A percentile compares a stretch with the other conserved stretches of the same genome.
These are phyloP conservation scores for Botryobasidium botryosum DNA, from an alignment of 768 basidiomycete genomes.

Conservation along the genomic window DNA sequence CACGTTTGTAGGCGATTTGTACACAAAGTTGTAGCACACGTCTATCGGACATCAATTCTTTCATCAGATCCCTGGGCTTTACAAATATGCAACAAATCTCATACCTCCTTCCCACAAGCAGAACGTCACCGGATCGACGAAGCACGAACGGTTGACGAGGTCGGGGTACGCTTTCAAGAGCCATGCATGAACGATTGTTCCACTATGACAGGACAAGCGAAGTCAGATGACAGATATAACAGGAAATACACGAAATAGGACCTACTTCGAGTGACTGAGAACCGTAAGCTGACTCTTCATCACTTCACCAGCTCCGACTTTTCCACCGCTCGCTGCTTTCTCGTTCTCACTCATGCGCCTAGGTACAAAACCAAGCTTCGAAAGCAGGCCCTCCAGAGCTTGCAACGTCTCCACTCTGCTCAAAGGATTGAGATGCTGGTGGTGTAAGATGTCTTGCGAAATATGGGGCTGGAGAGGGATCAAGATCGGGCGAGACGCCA, in stretches of 20 bases:
- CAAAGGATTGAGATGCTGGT: slow-evolving; percentile 52
- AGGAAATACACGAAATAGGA: slow-evolving; percentile 2
- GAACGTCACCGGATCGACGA: slow-evolving; percentile 81
- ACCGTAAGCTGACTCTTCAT: slow-evolving; percentile 43
- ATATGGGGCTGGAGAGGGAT: slow-evolving; percentile 72
- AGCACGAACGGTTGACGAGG: slow-evolving; percentile 59
- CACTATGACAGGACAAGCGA: slow-evolving; percentile 25
- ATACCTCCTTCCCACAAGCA: slow-evolving; percentile 88
- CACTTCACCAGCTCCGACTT: slow-evolving; percentile 27
- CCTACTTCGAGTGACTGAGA: slow-evolving; percentile 79
- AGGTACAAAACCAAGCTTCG: slow-evolving; percentile 36
- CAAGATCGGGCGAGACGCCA: slow-evolving; percentile 56
- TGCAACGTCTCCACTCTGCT: slow-evolving; percentile 40
- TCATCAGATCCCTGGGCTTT: background rate
- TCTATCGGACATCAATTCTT: slow-evolving; percentile 29
- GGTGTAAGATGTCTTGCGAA: slow-evolving; percentile 72
- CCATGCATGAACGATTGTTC: slow-evolving; percentile 79
- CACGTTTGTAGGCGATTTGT: slow-evolving; percentile 48
- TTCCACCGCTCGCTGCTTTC: background rate
- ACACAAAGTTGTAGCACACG: slow-evolving; percentile 84
- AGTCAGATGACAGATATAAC: too few relatives aligned
- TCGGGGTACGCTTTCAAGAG: slow-evolving; percentile 61
- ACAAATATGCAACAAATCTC: slow-evolving; percentile 15
- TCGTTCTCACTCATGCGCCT: slow-evolving; percentile 5
- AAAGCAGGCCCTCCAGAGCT: slow-evolving; percentile 38